Evolutionary conservation across 2,329 filamentous ascomycete species (phyloP).

Genomic region (Paramyrothecium sp.): DNA sequence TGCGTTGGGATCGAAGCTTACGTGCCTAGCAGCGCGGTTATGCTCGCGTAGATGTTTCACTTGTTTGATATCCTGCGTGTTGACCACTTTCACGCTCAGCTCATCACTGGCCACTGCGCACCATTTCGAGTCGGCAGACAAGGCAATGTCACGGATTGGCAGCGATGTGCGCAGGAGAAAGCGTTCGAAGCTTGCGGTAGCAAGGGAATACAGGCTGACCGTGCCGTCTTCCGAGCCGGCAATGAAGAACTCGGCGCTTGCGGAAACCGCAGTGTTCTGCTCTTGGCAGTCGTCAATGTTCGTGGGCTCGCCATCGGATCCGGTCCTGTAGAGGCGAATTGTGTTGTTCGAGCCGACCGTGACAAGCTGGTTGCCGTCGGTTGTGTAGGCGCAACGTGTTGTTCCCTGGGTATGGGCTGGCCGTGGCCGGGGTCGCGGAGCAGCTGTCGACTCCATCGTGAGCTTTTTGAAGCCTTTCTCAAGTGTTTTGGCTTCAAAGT

Average conservation of each 20-base stretch:
- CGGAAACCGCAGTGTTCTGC: conserved; percentile 76
- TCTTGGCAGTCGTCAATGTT: conserved; percentile 92
- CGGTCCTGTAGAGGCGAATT: conserved; percentile 88
- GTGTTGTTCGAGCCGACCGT: conserved; percentile 94
- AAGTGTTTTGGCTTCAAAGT: conserved; percentile 1
- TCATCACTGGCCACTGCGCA: conserved; percentile 97
- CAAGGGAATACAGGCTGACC: conserved; percentile 89
- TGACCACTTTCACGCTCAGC: conserved; percentile 85
- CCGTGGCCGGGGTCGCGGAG: conserved; percentile 55
- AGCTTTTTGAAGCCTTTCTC: not conserved
- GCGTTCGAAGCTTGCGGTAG: conserved; percentile 71
- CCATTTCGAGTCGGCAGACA: conserved; percentile 82
- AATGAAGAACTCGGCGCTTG: conserved; percentile 79
- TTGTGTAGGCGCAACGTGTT: conserved; percentile 87
- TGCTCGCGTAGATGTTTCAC: conserved; percentile 82
- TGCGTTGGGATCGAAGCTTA: conserved; percentile 82
- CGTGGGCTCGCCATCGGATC: conserved; percentile 85
- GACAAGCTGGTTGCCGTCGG: conserved; percentile 80
- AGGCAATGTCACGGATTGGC: conserved; percentile 79
- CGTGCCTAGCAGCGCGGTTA: conserved; percentile 82
- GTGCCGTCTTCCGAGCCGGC: conserved; percentile 91
- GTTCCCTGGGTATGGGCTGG: conserved; percentile 81
- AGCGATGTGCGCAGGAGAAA: conserved; percentile 82
- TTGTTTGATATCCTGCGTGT: conserved; percentile 72
- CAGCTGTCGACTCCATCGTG: conserved; percentile 30